phyloP scores from a whole-genome alignment of 306 rosid species.

The Fragaria vesca region DNA sequence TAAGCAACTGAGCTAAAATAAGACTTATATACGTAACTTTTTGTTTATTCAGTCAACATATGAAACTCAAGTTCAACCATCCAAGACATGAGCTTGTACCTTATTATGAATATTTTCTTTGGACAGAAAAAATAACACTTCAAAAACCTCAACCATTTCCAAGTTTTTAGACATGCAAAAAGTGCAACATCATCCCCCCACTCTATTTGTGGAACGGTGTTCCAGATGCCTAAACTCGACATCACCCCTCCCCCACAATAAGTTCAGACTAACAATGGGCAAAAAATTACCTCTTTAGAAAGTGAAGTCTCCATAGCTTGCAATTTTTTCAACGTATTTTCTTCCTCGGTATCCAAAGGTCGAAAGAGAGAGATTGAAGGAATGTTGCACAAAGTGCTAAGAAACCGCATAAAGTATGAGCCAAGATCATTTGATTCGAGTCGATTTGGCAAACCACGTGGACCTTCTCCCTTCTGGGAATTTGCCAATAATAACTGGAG shows the following conservation, averaged over 20 bases:
- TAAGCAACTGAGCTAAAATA: slow-evolving; percentile 10
- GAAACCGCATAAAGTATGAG: slow-evolving; percentile 82
- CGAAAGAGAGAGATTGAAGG: slow-evolving; percentile 89
- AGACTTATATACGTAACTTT: not conserved
- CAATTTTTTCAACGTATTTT: slow-evolving; percentile 58
- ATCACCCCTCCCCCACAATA: not conserved
- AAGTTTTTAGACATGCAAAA: not conserved
- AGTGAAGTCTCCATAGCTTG: slow-evolving; percentile 64
- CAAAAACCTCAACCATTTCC: not conserved
- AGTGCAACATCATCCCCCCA: not conserved
- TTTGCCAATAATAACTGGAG: slow-evolving; percentile 73
- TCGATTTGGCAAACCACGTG: slow-evolving; percentile 40
- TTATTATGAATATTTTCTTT: not conserved
- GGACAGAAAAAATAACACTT: not conserved
- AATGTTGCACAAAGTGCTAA: slow-evolving; percentile 71
- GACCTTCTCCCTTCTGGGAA: slow-evolving; percentile 80
- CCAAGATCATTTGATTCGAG: slow-evolving; percentile 77
- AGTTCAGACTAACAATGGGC: not conserved
- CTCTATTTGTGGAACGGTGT: not conserved
- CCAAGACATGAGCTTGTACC: not conserved
- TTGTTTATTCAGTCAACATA: not conserved
- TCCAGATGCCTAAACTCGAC: not conserved
- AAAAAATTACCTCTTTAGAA: slow-evolving; percentile 55
- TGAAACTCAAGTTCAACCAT: not conserved
- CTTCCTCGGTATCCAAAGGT: slow-evolving; percentile 63